Conservation (phyloP, 345 rosid species). For the Triadica sebifera region DNA sequence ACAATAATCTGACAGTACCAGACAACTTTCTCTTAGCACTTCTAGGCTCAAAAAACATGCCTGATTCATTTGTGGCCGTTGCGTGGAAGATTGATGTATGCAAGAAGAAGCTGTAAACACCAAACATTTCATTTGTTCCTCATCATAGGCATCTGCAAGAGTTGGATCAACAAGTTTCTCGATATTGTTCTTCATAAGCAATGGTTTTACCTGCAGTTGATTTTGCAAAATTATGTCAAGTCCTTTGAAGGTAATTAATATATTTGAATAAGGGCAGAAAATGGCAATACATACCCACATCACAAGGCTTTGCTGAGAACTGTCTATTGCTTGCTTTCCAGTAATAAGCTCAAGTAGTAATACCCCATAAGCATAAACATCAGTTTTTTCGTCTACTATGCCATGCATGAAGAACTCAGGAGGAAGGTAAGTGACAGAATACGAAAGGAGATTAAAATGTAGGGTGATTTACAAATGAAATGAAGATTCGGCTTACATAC, state of each 20-base stretch:
- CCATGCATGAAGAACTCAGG: slow-evolving; percentile 96
- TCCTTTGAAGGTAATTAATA: background rate
- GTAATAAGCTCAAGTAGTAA: slow-evolving; percentile 77
- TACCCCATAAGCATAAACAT: slow-evolving; percentile 89
- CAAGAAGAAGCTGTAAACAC: slow-evolving; percentile 57
- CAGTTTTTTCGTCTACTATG: slow-evolving; percentile 87
- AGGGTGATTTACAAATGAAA: slow-evolving; percentile 13
- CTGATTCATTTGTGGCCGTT: slow-evolving; percentile 82
- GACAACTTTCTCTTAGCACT: background rate
- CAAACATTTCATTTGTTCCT: slow-evolving; percentile 48
- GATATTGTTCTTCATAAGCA: slow-evolving; percentile 31
- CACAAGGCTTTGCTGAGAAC: slow-evolving; percentile 76
- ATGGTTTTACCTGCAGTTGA: slow-evolving; percentile 51
- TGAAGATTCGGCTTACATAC: slow-evolving; percentile 35
- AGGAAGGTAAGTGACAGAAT: slow-evolving; percentile 63
- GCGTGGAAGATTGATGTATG: slow-evolving; percentile 48
- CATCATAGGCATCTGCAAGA: slow-evolving; percentile 49
- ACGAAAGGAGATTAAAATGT: slow-evolving; percentile 12
- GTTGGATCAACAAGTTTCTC: slow-evolving; percentile 65
- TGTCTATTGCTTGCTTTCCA: slow-evolving; percentile 75
- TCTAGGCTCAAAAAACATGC: slow-evolving; percentile 45
- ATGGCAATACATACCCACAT: slow-evolving; percentile 67
- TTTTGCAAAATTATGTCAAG: background rate
- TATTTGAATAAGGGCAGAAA: slow-evolving; percentile 1
- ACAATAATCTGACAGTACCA: background rate